Evolutionary conservation across 805 yeast genomes (phyloP).

Genomic region (Millerago galiae): DNA sequence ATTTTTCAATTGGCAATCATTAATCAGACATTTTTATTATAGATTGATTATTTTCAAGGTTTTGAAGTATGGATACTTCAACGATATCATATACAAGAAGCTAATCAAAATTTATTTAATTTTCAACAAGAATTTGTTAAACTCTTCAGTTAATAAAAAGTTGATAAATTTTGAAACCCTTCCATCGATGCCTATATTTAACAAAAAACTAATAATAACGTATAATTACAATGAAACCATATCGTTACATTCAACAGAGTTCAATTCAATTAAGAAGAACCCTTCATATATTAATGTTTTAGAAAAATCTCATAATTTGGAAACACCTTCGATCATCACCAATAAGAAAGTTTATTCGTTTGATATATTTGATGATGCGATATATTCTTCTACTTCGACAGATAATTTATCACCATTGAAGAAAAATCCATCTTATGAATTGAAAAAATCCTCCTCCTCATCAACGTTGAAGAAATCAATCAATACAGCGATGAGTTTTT

Average conservation of each 20-base stretch:
- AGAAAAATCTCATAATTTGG: slow-evolving; percentile 5
- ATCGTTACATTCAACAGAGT: background rate
- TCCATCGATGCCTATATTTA: slow-evolving; percentile 36
- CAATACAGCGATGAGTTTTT: slow-evolving; percentile 20
- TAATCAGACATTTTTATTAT: slow-evolving; percentile 63
- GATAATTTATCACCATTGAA: background rate
- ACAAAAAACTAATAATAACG: slow-evolving; percentile 41
- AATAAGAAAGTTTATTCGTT: slow-evolving; percentile 45
- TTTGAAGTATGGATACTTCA: background rate
- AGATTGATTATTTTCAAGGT: slow-evolving; percentile 55
- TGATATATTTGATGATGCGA: slow-evolving; percentile 62
- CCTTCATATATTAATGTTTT: slow-evolving; percentile 4
- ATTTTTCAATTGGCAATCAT: slow-evolving; percentile 76
- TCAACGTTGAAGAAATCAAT: slow-evolving; percentile 17
- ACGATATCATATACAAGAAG: too few relatives aligned
- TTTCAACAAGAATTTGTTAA: too few relatives aligned
- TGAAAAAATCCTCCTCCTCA: slow-evolving; percentile 10
- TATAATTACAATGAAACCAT: slow-evolving; percentile 18
- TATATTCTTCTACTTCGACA: slow-evolving; percentile 28
- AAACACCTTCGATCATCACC: slow-evolving; percentile 6
- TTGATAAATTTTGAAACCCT: slow-evolving; percentile 7
- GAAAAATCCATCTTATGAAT: too few relatives aligned
- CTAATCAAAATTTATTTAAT: too few relatives aligned
- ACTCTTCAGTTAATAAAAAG: background rate
- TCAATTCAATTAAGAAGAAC: slow-evolving; percentile 2